Base-by-base conservation (phyloP, 352 stramenopile species). In the Phytopythium kandeliae region DNA sequence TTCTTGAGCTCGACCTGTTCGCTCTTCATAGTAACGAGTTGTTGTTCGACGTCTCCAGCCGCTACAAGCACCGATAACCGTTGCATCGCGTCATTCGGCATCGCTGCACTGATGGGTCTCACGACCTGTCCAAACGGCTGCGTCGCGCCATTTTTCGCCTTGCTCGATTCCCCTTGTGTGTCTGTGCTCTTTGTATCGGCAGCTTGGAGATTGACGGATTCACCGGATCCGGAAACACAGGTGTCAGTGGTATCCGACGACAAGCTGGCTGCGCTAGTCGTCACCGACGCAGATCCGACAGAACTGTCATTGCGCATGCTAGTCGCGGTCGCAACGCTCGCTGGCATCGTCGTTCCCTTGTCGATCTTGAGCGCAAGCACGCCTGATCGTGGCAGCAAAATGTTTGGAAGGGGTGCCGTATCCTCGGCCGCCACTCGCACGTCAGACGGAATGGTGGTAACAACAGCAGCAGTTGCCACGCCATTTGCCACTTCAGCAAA, bases 1-100 rank as follows among this genome's bases (percentile, higher is more conserved):
- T 78, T 68, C 56, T 86, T 90, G 13, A 81, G 58, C 53, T 93
- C 80, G 0, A 71, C 52, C 47, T 89, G 70, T 40, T 89, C 83
- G 22, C 36, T 67, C 46, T 86, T 86, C 68, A 93, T 80, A 47
- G 86, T 89, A 0, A 67, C 47, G 1, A 92, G 57, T 47, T 90
- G 80, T 19, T 86, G 72, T 40, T 90, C 76, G 3, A 93, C 67
- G n/a, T 75, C 78, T 30, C 74, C 71, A 24, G 76, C 77, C 9
- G 82, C 69, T 1, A 87, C 58, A 5, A 90, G 51, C 0, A 74
- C 75, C 25, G 79, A 74, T 31, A 89, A 55, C 0, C 77, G 65
- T 41, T 90, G 75, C 25, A 72, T 79, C 33, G 67, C 82, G 44
- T 37, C 30, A 15, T 67, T 42, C 0, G 65, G 59, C 11, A 73